Conservation (phyloP, 345 rosid species). For the Brassica incana region DNA sequence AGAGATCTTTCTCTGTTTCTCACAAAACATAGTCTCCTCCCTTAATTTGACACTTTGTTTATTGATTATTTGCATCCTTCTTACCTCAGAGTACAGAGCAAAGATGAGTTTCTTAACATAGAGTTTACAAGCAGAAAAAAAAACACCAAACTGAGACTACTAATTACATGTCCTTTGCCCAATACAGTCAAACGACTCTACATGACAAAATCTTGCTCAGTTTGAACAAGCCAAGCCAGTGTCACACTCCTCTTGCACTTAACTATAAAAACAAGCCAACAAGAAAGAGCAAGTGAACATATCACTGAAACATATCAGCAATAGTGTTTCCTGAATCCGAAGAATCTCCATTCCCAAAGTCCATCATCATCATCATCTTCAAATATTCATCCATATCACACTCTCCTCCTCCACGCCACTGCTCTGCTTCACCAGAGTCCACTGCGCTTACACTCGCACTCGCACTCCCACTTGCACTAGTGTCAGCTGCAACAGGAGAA, state of each 20-base stretch:
- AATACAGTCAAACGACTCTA: neutral
- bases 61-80: too few species aligned
- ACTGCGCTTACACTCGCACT: conserved; percentile 11
- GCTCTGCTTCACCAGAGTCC: conserved; percentile 32
- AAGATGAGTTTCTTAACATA: neutral
- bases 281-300: conserved; percentile 17
- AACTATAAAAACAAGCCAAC: conserved; percentile 31
- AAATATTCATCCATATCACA: conserved; percentile 50
- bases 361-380: conserved; percentile 64
- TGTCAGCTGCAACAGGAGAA: neutral
- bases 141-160: neutral
- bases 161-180: conserved; percentile 21
- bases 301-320: conserved; percentile 38
- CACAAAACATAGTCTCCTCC: too few species aligned
- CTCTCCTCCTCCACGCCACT: conserved; percentile 30
- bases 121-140: neutral
- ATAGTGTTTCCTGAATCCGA: conserved; percentile 56
- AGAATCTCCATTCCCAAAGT: conserved; percentile 50
- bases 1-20: neutral
- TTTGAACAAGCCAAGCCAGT: neutral
- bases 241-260: conserved; percentile 27
- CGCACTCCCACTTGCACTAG: neutral
- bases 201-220: conserved; percentile 5
- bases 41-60: too few species aligned
- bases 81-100: neutral